Conservation (phyloP, 139 green algal species). For the Axilococcus clingmanii region DNA sequence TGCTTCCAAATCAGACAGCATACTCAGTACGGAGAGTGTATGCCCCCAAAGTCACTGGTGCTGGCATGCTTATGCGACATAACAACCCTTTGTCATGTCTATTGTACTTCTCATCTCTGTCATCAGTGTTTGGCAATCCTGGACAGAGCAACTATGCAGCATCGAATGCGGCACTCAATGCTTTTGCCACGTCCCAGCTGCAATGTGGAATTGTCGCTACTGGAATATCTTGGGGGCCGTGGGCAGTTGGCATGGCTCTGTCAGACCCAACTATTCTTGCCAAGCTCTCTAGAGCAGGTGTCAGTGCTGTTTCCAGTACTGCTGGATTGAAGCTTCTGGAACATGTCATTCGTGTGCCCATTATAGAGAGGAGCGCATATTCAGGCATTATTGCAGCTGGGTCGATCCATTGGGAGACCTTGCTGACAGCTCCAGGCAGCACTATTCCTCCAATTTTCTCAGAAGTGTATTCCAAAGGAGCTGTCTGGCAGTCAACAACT, state of each 20-base stretch:
- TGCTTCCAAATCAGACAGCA: slow-evolving; percentile 36
- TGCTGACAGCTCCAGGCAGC: too few relatives aligned
- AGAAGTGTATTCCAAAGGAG: too few relatives aligned
- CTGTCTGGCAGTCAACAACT: too few relatives aligned
- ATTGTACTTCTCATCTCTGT: slow-evolving; percentile 37
- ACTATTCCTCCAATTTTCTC: slow-evolving; percentile 4
- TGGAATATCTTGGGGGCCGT: slow-evolving; percentile 22
- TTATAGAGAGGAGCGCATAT: too few relatives aligned
- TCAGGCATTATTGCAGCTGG: too few relatives aligned
- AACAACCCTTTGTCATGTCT: background rate
- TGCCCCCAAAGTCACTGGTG: slow-evolving; percentile 19
- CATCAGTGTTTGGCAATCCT: slow-evolving; percentile 30
- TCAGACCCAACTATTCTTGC: slow-evolving; percentile 1
- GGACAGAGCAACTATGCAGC: slow-evolving; percentile 56
- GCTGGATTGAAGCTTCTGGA: background rate
- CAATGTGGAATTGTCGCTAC: slow-evolving; percentile 6
- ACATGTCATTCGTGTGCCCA: too few relatives aligned
- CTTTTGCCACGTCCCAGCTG: background rate
- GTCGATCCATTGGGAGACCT: too few relatives aligned
- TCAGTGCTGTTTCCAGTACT: slow-evolving; percentile 1
- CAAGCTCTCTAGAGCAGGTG: slow-evolving; percentile 8
- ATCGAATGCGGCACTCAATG: slow-evolving; percentile 64
- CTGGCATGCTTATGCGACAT: background rate
- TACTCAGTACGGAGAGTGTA: slow-evolving; percentile 15
- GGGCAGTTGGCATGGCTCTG: slow-evolving; percentile 17